phyloP scores from a whole-genome alignment of 257 asterid genomes.

The Avicennia marina region DNA sequence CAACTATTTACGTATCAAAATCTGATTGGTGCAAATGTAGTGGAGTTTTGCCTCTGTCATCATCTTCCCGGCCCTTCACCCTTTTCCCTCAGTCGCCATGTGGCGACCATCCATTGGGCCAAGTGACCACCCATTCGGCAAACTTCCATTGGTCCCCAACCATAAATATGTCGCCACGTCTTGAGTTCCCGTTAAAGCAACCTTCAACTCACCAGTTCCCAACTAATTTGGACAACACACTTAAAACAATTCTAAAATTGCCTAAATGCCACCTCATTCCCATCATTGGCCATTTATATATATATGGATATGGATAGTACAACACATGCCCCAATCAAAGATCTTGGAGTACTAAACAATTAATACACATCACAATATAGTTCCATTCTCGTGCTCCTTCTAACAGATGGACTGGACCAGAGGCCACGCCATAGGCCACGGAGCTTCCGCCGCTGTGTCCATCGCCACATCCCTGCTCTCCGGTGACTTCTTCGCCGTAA shows the following conservation, averaged over 20 bases:
- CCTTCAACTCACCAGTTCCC: slow-evolving; percentile 47
- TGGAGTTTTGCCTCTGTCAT: too few species aligned
- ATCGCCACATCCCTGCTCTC: slow-evolving; percentile 29
- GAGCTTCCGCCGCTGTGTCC: slow-evolving; percentile 67
- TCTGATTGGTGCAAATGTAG: too few species aligned
- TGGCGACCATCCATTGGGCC: slow-evolving; percentile 26
- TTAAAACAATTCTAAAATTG: slow-evolving; percentile 7
- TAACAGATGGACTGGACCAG: slow-evolving; percentile 86
- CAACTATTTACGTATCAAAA: too few species aligned
- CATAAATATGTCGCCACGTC: slow-evolving; percentile 51
- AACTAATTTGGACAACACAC: slow-evolving; percentile 48
- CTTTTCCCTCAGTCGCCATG: slow-evolving; percentile 23
- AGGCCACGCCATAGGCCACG: slow-evolving; percentile 63
- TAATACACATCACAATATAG: not conserved
- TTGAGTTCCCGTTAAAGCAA: slow-evolving; percentile 47
- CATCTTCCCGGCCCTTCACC: slow-evolving; percentile 11
- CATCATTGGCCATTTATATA: slow-evolving; percentile 18
- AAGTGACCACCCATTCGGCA: slow-evolving; percentile 25
- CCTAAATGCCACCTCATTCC: slow-evolving; percentile 27
- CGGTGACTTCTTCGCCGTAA: slow-evolving; percentile 50
- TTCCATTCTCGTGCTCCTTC: slow-evolving; percentile 10
- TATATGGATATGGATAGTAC: slow-evolving; percentile 2
- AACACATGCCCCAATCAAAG: not conserved
- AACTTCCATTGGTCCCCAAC: slow-evolving; percentile 25
- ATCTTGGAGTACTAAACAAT: not conserved